Evolutionary conservation across 73 alveolate genomes (phyloP).

Genomic region (Tetrahymena malaccensis): DNA sequence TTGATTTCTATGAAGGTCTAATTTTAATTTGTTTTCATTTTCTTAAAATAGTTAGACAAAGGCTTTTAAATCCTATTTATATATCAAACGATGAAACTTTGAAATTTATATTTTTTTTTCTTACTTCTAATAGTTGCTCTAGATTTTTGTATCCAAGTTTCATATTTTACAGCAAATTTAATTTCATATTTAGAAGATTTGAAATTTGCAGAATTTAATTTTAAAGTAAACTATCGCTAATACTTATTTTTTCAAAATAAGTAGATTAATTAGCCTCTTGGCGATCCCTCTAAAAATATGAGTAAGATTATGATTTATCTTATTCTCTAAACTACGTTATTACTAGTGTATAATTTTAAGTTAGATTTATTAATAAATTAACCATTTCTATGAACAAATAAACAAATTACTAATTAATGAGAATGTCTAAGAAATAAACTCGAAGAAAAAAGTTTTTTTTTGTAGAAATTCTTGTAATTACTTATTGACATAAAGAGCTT

Average conservation of each 20-base stretch:
- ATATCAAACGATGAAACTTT: background rate
- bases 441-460: background rate
- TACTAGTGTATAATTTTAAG: background rate
- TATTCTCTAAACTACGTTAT: background rate
- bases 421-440: background rate
- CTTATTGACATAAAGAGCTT: background rate
- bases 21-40: background rate
- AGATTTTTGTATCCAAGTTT: background rate
- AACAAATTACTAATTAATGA: background rate
- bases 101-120: background rate
- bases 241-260: background rate
- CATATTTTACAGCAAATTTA: background rate
- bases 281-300: background rate
- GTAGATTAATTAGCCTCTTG: background rate
- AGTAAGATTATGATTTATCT: background rate
- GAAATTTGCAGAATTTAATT: background rate
- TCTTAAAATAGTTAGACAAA: background rate
- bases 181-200: background rate
- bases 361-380: background rate
- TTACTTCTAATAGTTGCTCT: background rate
- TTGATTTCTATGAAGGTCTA: background rate
- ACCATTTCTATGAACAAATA: background rate
- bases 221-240: background rate
- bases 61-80: background rate
- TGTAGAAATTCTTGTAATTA: background rate